Evolutionary conservation across 495 filamentous ascomycete genomes (phyloP).

Genomic region (Aspergillus cavernicola): DNA sequence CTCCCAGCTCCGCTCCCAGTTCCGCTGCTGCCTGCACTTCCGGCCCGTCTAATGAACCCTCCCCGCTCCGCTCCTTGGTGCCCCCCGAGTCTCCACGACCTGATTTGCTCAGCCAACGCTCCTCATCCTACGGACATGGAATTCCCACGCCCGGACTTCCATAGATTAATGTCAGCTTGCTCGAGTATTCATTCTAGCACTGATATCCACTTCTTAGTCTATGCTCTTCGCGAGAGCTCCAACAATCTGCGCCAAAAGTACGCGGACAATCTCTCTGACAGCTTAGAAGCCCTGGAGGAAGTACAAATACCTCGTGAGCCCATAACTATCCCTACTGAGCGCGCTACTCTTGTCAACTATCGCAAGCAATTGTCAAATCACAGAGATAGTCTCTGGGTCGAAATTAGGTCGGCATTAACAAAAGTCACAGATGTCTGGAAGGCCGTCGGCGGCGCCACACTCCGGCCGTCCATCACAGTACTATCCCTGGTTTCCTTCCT

Average conservation of each 20-base stretch:
- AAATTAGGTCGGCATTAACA: background rate
- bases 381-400: background rate
- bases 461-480: slow-evolving; percentile 8
- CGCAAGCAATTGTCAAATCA: background rate
- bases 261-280: slow-evolving; percentile 7
- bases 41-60: background rate
- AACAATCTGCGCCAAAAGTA: slow-evolving; percentile 1
- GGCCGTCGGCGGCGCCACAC: background rate
- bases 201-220: slow-evolving; percentile 7
- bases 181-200: background rate
- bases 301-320: background rate
- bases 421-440: background rate
- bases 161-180: background rate
- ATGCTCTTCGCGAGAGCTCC: background rate
- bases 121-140: background rate
- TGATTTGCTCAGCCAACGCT: background rate
- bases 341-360: background rate
- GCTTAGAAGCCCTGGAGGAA: slow-evolving; percentile 8
- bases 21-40: background rate
- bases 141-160: background rate
- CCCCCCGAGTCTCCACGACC: background rate
- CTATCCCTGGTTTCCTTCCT: slow-evolving; percentile 7
- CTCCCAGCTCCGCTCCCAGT: too few species aligned
- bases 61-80: background rate
- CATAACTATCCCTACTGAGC: background rate